Base-by-base conservation (phyloP, 2,329 filamentous ascomycete species). In the Lasiodiplodia sp. region DNA sequence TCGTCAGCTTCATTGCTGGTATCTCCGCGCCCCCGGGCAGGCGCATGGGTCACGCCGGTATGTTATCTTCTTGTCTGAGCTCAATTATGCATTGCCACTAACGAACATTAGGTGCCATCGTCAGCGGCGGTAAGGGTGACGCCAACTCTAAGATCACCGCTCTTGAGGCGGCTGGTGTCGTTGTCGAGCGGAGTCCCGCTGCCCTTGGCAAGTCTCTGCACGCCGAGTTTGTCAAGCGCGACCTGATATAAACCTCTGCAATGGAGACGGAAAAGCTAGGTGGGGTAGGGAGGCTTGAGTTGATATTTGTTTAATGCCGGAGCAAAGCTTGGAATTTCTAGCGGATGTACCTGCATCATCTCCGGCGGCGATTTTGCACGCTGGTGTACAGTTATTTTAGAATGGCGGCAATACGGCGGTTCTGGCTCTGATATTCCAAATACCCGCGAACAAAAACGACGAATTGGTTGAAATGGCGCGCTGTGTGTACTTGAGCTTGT, bases 61-160 rank as follows among this genome's bases (percentile, higher is more conserved):
- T 67, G 81, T 79, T 44, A 25, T 5, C 8, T 8, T 4, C 28
- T 16, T 12, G 18, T 14, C 25, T 47, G n/a, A 25, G 37, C 5
- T 47, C 23, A 16, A 21, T 21, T 1, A 8, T 16, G 28, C 31
- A 58, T 38, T 23, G 12, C 23, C 21, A 21, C 66, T 70, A 34
- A 49, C 28, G 18, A 12, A 55, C 49, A 21, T 68, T 11, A 84
- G 83, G 84, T 83, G 96, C 96, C 79, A 99, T 99, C 80, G 95
- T 99, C 73, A 93, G 92, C 74, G 96, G 96, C 77, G 96, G 96
- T 77, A 98, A 97, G 90, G 96, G 96, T 79, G 96, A 94, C 80
- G 96, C 96, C 73, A 94, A 98, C 85, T 96, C 93, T 80, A 99
- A 99, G 91, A 99, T 99, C 84, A 87, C 90, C 77, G 96, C 96